Conservation (phyloP, 1,139 yeast genomes). For the Arxiozyma telluris region DNA sequence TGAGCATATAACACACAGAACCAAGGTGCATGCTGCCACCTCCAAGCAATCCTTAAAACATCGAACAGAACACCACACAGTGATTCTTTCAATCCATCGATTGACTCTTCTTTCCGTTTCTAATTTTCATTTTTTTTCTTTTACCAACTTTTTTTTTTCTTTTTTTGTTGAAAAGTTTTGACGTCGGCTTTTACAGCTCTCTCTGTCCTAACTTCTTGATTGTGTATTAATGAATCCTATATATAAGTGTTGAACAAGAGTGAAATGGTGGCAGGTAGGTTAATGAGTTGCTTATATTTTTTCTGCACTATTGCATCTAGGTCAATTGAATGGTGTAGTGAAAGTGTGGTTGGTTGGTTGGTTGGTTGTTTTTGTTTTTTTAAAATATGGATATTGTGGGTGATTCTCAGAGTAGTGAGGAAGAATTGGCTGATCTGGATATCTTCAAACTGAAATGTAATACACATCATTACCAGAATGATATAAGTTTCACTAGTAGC, state of each 20-base stretch:
- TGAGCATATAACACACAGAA: background rate
- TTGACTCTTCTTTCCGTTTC: background rate
- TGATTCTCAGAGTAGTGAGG: background rate
- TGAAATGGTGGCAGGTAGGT: too few relatives aligned
- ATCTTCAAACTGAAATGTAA: background rate
- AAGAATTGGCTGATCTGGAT: background rate
- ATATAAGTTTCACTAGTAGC: background rate
- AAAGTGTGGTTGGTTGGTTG: background rate
- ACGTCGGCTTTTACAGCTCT: background rate
- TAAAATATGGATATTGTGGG: background rate
- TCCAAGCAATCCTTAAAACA: background rate
- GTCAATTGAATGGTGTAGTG: background rate
- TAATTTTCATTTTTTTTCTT: too few relatives aligned
- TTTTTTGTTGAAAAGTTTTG: background rate
- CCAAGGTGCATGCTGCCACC: background rate
- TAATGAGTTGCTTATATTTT: too few relatives aligned
- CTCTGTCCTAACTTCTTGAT: too few relatives aligned
- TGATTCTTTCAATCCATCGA: background rate
- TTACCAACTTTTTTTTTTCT: too few relatives aligned
- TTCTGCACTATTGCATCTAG: background rate
- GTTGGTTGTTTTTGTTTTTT: too few relatives aligned
- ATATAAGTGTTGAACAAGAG: too few relatives aligned
- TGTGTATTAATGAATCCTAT: too few relatives aligned
- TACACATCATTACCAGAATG: background rate
- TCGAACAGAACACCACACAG: background rate